Evolutionary conservation across 805 yeast species (phyloP), one percentile per base, ranked within the genome.

Genomic region (Lipomyces japonicus): DNA sequence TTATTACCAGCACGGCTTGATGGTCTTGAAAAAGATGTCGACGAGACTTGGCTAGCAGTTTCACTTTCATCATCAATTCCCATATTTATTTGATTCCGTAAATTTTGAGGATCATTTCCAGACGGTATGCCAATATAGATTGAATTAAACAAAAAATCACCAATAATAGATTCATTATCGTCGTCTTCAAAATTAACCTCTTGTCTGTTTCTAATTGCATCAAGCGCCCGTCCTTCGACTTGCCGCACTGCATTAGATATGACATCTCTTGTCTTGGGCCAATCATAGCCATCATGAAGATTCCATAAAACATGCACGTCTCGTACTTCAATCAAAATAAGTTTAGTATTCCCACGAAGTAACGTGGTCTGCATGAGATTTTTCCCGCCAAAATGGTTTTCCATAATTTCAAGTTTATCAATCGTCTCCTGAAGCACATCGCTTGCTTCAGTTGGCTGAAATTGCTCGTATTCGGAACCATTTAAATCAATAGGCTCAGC

Each of bases 241-340:
- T 77, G 68, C 46, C 76, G 76, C 0, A 90, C 81, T 0, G 86
- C 84, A n/a, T 75, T 76, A 9, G 73, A 70, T 25, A 93, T 82
- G 0, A 81, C 73, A 22, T 72, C 73, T 50, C 95, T 75, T 0
- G 97, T 88, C 38, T 79, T 78, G 48, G 76, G 77, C 95, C 97
- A 89, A 61, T 93, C 97, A 63, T 82, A 93, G 0, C 99, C 99
- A 69, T 93, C 98, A 64, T 77, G 81, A 18, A 91, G 67, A 48
- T 68, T 63, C 71, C 72, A 71, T 7, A 61, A 50, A 2, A 65
- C 42, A 14, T 50, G 58, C 23, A 61, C 51, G 26, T 50, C 52
- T 2, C 64, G 44, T 22, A 55, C 43, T 32, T 44, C 49, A 14
- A 58, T 32, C 14, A 37, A 44, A 12, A 54, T 22, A 4, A 45